phyloP scores from a whole-genome alignment of 495 filamentous ascomycete species.

The Hyaloscypha bicolor region DNA sequence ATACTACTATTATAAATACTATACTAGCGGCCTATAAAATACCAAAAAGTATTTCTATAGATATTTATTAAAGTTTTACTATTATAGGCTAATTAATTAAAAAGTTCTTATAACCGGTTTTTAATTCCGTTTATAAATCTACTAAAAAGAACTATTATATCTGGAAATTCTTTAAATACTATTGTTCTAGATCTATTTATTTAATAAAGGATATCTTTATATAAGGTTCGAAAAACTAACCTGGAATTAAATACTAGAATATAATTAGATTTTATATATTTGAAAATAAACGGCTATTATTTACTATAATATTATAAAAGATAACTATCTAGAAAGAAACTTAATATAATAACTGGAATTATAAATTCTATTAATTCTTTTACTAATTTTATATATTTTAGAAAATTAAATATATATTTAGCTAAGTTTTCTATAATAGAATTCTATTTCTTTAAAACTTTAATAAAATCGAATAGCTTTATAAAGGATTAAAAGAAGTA shows the following conservation, averaged over 20 bases:
- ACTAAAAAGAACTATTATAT: constrained; percentile 2
- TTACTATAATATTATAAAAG: constrained; percentile 25
- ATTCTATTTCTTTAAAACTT: constrained; percentile 24
- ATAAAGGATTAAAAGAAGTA: constrained; percentile 24
- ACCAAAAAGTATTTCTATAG: constrained; percentile 3
- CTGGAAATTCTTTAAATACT: not conserved
- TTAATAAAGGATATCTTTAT: constrained; percentile 15
- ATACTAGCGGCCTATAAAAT: not conserved
- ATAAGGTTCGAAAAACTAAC: constrained; percentile 27
- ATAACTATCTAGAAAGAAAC: constrained; percentile 24
- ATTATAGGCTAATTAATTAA: not conserved
- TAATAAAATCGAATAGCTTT: constrained; percentile 33
- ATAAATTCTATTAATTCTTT: constrained; percentile 26
- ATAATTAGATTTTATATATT: constrained; percentile 5
- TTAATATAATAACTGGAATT: constrained; percentile 28
- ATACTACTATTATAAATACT: constrained; percentile 12
- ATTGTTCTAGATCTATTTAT: no score
- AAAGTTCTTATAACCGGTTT: not conserved
- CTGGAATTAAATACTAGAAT: constrained; percentile 22
- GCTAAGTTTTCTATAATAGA: constrained; percentile 22
- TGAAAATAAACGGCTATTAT: constrained; percentile 7
- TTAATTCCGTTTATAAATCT: constrained; percentile 11
- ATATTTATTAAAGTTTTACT: constrained; percentile 4
- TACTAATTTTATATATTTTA: constrained; percentile 19
- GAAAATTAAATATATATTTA: constrained; percentile 25